phyloP scores from a whole-genome alignment of 2,329 filamentous ascomycete genomes.

The Colletotrichum tropicale region DNA sequence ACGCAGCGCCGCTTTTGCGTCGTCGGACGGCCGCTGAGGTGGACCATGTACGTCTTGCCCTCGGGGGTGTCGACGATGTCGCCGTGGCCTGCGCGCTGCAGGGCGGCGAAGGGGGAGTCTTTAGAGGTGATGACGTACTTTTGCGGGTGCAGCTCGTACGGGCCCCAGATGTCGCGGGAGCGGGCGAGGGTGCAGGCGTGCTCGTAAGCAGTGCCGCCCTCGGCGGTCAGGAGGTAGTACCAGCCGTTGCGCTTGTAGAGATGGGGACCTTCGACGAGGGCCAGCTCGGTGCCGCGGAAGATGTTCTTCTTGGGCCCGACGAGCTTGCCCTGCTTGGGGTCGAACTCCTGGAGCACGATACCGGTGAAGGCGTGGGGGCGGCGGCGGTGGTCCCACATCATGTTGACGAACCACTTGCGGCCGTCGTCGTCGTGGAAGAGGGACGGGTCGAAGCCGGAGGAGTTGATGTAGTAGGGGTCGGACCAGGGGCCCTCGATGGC shows the following conservation, averaged over 20 bases:
- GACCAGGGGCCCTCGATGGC: conserved; percentile 65
- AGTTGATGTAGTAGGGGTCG: conserved; percentile 63
- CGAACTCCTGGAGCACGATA: conserved; percentile 64
- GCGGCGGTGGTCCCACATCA: conserved; percentile 59
- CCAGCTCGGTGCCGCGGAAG: conserved; percentile 59
- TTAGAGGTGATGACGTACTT: conserved; percentile 62
- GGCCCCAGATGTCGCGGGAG: conserved; percentile 58
- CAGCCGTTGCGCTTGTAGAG: conserved; percentile 62
- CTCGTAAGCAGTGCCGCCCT: conserved; percentile 64
- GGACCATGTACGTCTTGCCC: conserved; percentile 58
- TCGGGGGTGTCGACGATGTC: conserved; percentile 59
- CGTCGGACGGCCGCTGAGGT: conserved; percentile 55
- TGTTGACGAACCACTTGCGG: conserved; percentile 61
- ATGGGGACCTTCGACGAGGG: conserved; percentile 61
- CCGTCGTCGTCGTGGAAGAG: conserved; percentile 63
- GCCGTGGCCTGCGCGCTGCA: conserved; percentile 59
- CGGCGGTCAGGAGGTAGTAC: conserved; percentile 65
- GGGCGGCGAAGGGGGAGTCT: conserved; percentile 49
- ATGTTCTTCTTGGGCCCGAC: conserved; percentile 61
- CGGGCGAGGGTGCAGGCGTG: conserved; percentile 66
- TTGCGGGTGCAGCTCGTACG: conserved; percentile 64
- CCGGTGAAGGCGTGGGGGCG: conserved; percentile 57
- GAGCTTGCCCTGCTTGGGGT: conserved; percentile 50
- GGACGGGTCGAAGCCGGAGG: conserved; percentile 66
- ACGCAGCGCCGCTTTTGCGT: conserved; percentile 57